Evolutionary conservation across 2,329 filamentous ascomycete species (phyloP).

Genomic region (Diaporthe velutina): DNA sequence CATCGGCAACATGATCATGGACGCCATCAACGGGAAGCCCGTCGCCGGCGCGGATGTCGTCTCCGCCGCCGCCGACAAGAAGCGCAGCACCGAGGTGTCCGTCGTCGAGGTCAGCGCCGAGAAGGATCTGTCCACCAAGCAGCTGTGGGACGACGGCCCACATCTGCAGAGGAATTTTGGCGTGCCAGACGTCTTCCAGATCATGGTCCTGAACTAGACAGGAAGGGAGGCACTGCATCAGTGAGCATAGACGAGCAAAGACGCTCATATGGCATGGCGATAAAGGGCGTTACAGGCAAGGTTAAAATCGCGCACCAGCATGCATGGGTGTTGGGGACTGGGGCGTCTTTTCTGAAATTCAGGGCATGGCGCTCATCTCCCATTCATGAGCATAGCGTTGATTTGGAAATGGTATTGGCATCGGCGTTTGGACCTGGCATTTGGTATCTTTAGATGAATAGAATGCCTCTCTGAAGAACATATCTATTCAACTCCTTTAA

Average conservation of each 20-base stretch:
- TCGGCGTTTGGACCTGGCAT: slow-evolving; percentile 13
- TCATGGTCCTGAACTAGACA: slow-evolving; percentile 52
- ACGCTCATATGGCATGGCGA: not conserved
- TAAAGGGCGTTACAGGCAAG: not conserved
- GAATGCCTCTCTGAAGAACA: slow-evolving; percentile 39
- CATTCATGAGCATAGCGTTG: slow-evolving; percentile 30
- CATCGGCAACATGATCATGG: slow-evolving; percentile 50
- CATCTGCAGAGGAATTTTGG: slow-evolving; percentile 52
- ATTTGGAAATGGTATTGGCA: not conserved
- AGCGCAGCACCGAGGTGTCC: not conserved
- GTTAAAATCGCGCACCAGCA: not conserved
- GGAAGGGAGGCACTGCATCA: not conserved
- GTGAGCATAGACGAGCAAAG: not conserved
- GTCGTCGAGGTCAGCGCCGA: slow-evolving; percentile 41
- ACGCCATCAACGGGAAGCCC: slow-evolving; percentile 44
- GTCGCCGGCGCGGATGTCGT: slow-evolving; percentile 34
- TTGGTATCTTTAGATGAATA: slow-evolving; percentile 13
- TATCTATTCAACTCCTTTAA: slow-evolving; percentile 23
- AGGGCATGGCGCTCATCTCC: slow-evolving; percentile 27
- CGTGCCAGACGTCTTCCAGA: slow-evolving; percentile 52
- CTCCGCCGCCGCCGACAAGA: not conserved
- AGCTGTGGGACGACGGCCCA: slow-evolving; percentile 42
- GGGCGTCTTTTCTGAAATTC: not conserved
- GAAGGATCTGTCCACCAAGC: slow-evolving; percentile 43
- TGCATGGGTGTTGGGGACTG: not conserved